phyloP scores from a whole-genome alignment of 352 stramenopile species.

The Globisporangium canariense region DNA sequence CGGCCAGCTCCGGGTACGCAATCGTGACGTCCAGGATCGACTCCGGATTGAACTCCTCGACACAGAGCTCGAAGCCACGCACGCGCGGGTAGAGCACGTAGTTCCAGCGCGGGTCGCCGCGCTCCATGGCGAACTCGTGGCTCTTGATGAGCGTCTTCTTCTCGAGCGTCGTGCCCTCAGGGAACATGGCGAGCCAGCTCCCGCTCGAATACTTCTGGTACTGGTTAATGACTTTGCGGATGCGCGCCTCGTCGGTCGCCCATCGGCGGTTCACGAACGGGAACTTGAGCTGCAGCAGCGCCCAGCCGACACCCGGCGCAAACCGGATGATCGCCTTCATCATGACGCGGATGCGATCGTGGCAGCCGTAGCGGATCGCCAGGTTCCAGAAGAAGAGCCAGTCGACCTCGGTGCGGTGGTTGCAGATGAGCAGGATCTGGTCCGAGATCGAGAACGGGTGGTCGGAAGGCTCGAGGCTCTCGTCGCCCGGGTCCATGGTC shows the following conservation, averaged over 20 bases:
- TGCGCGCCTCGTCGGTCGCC: slow-evolving; percentile 52
- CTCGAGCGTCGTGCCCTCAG: slow-evolving; percentile 71
- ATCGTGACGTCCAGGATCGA: slow-evolving; percentile 76
- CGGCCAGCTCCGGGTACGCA: slow-evolving; percentile 66
- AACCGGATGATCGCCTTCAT: slow-evolving; percentile 70
- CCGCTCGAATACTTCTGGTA: slow-evolving; percentile 49
- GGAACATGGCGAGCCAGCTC: slow-evolving; percentile 77
- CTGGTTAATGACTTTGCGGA: slow-evolving; percentile 42
- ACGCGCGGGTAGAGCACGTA: slow-evolving; percentile 71
- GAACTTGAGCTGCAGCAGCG: slow-evolving; percentile 66
- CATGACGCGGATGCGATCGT: slow-evolving; percentile 77
- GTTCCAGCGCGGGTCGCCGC: slow-evolving; percentile 42
- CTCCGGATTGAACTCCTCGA: slow-evolving; percentile 58
- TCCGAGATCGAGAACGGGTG: slow-evolving; percentile 40
- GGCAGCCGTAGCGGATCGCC: slow-evolving; percentile 52
- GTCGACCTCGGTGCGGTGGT: slow-evolving; percentile 80
- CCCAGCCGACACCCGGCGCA: slow-evolving; percentile 60
- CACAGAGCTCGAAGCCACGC: slow-evolving; percentile 66
- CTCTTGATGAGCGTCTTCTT: slow-evolving; percentile 60
- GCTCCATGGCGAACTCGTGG: slow-evolving; percentile 52
- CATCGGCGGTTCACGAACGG: slow-evolving; percentile 73
- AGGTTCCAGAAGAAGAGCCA: slow-evolving; percentile 85
- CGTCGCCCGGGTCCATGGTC: slow-evolving; percentile 37
- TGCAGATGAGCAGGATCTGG: slow-evolving; percentile 62
- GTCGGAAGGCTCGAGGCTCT: slow-evolving; percentile 20